phyloP scores from a whole-genome alignment of 352 stramenopile species.

The Pythium monospermum region DNA sequence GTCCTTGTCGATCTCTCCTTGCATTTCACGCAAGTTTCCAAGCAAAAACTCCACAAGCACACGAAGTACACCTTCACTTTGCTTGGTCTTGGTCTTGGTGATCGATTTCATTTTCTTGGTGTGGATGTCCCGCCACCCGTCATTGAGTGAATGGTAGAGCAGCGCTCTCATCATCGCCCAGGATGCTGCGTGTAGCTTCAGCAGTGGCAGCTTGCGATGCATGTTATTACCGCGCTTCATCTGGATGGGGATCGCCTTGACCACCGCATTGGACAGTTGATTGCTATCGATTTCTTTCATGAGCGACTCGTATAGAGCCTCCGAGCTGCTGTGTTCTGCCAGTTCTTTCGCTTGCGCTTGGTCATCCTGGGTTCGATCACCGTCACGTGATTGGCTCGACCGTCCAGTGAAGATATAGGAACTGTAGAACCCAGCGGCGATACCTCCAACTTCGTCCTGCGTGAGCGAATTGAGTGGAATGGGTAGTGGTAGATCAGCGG shows the following conservation, averaged over 20 bases:
- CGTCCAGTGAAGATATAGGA: slow-evolving; percentile 83
- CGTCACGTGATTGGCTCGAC: slow-evolving; percentile 34
- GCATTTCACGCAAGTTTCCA: slow-evolving; percentile 51
- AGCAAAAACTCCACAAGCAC: slow-evolving; percentile 57
- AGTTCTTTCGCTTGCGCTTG: slow-evolving; percentile 46
- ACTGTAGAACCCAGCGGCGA: slow-evolving; percentile 85
- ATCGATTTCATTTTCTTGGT: neutral
- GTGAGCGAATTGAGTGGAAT: slow-evolving; percentile 70
- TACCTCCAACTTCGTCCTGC: slow-evolving; percentile 76
- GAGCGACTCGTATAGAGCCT: slow-evolving; percentile 76
- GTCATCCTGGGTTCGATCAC: slow-evolving; percentile 30
- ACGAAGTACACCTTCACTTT: slow-evolving; percentile 28
- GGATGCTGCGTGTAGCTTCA: slow-evolving; percentile 71
- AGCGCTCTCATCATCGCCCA: slow-evolving; percentile 79
- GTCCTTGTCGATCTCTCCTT: slow-evolving; percentile 17
- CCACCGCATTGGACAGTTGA: slow-evolving; percentile 9
- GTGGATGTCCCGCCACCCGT: neutral
- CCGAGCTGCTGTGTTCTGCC: slow-evolving; percentile 63
- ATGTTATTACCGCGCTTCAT: slow-evolving; percentile 43
- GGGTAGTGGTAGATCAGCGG: slow-evolving; percentile 71
- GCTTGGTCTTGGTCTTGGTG: neutral
- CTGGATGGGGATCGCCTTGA: slow-evolving; percentile 25
- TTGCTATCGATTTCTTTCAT: slow-evolving; percentile 85
- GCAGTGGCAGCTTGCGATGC: slow-evolving; percentile 50
- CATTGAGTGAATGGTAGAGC: slow-evolving; percentile 69